A percentile compares a stretch with the other conserved stretches of the same genome.
These are phyloP conservation scores for Chrysosporium queenslandicum DNA, from an alignment of 2,329 filamentous ascomycete species.

Conservation along the genomic window DNA sequence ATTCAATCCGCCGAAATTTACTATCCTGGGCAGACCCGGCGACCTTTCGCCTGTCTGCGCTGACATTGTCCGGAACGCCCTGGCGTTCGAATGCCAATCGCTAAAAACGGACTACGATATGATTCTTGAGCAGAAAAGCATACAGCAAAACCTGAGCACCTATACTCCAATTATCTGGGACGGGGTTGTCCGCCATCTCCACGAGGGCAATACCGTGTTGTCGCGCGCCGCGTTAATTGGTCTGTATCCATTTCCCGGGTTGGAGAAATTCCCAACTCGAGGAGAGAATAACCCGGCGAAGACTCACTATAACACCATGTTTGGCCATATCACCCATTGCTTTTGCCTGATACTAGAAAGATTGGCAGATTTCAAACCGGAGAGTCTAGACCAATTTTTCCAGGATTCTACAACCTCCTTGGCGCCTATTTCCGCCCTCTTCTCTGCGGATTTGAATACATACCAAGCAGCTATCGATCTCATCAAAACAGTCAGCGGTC, in stretches of 20 bases:
- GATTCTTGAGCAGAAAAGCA: slow-evolving; percentile 50
- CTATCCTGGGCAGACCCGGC: slow-evolving; percentile 39
- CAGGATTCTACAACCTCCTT: slow-evolving; percentile 57
- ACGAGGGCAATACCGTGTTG: slow-evolving; percentile 58
- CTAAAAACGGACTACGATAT: slow-evolving; percentile 58
- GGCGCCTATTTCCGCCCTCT: slow-evolving; percentile 65
- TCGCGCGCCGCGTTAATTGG: slow-evolving; percentile 64
- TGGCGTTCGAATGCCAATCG: slow-evolving; percentile 62
- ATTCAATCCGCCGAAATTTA: slow-evolving; percentile 47
- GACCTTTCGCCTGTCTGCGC: slow-evolving; percentile 49
- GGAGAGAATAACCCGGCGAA: slow-evolving; percentile 43
- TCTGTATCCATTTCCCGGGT: slow-evolving; percentile 57
- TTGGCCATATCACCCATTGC: slow-evolving; percentile 51
- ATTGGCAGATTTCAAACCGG: slow-evolving; percentile 62
- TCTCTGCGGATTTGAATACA: slow-evolving; percentile 69
- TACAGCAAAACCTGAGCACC: slow-evolving; percentile 58
- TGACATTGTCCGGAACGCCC: slow-evolving; percentile 54
- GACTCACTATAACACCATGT: slow-evolving; percentile 66
- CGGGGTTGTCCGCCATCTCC: slow-evolving; percentile 58
- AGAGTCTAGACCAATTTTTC: slow-evolving; percentile 61
- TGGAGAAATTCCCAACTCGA: slow-evolving; percentile 60
- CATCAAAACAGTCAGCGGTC: slow-evolving; percentile 68
- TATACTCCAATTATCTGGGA: slow-evolving; percentile 72
- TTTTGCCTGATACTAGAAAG: slow-evolving; percentile 68
- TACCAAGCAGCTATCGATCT: slow-evolving; percentile 72